Base-by-base conservation (phyloP, 2,329 filamentous ascomycete genomes). In the Erysiphe pulchra region DNA sequence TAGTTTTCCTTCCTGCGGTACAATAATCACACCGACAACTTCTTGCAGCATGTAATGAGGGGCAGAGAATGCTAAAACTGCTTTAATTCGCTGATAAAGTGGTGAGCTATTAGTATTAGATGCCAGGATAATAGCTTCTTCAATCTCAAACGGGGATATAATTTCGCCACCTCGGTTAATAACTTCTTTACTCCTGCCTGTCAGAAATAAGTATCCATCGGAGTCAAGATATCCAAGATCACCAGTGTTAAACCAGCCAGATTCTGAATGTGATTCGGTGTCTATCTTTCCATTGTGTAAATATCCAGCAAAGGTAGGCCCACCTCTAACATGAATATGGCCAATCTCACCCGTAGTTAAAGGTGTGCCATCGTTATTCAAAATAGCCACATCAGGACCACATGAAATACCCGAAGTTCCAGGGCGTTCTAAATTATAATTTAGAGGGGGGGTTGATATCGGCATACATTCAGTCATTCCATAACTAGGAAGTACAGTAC, bases 241-340 rank as follows among this genome's bases (percentile, higher is more conserved):
- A 3, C 85, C 85, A 0, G 85, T 92, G 60, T 77, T 84, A 67
- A 92, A 92, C 66, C 75, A 93, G 1, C 82, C 82, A 51, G 86
- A 80, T 5, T 54, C 49, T 33, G 62, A 68, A 50, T 73, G 70
- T 7, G 62, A 57, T 0, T 62, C 63, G 16, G 53, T 64, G 48
- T 69, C 66, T 18, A 65, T 53, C 2, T 47, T 18, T 9, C 42
- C 38, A 24, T 45, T 28, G 44, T 57, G 56, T 4, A 70, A 59
- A 49, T 71, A 71, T 4, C 69, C 69, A 11, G 59, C 58, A 50
- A 70, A 71, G 0, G 67, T 61, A 1, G 68, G 68, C 28, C 64
- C 62, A 3, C 69, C 67, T 36, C 69, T 62, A 13, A 73, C 66
- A 45, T 62, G 65, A 47, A 73, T 69, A 9, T 63, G 58, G 4